phyloP scores from a whole-genome alignment of 2,329 filamentous ascomycete genomes.

The Neofusicoccum umdonicola region DNA sequence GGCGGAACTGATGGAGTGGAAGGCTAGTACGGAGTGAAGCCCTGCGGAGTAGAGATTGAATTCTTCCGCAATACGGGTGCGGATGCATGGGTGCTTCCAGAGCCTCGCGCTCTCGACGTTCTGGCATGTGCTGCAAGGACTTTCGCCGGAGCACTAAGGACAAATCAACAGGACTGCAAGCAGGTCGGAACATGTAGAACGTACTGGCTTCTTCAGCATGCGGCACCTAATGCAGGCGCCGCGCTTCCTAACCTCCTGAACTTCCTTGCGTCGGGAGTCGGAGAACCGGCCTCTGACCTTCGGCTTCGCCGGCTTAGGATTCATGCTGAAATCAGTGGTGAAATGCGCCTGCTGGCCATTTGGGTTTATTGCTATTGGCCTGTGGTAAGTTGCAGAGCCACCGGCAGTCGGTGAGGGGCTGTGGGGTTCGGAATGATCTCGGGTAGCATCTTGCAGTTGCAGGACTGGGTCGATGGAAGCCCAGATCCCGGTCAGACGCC shows the following conservation, averaged over 20 bases:
- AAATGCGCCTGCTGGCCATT: conserved; percentile 29
- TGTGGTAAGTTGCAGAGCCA: conserved; percentile 26
- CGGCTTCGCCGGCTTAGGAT: conserved; percentile 38
- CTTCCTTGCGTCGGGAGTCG: conserved; percentile 56
- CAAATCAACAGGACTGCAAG: not conserved
- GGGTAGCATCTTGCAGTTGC: conserved; percentile 31
- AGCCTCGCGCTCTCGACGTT: conserved; percentile 60
- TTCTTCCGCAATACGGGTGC: conserved; percentile 58
- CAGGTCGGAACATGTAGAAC: not conserved
- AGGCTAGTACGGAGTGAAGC: conserved; percentile 53
- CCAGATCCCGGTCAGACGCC: conserved; percentile 25
- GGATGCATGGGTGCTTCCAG: conserved; percentile 60
- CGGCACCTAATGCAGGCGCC: conserved; percentile 63
- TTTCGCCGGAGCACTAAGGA: conserved; percentile 54
- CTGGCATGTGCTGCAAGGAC: conserved; percentile 58
- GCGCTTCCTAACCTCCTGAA: conserved; percentile 58
- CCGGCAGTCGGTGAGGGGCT: conserved; percentile 15
- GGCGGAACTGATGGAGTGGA: conserved; percentile 49
- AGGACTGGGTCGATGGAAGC: conserved; percentile 21
- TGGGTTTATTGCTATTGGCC: conserved; percentile 39
- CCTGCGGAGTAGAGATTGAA: conserved; percentile 57
- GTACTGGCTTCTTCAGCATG: conserved; percentile 60
- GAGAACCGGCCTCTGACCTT: conserved; percentile 58
- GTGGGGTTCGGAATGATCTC: conserved; percentile 24
- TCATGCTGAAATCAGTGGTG: conserved; percentile 39